phyloP scores from a whole-genome alignment of 257 asterid genomes.

The Gentiana macrophylla region DNA sequence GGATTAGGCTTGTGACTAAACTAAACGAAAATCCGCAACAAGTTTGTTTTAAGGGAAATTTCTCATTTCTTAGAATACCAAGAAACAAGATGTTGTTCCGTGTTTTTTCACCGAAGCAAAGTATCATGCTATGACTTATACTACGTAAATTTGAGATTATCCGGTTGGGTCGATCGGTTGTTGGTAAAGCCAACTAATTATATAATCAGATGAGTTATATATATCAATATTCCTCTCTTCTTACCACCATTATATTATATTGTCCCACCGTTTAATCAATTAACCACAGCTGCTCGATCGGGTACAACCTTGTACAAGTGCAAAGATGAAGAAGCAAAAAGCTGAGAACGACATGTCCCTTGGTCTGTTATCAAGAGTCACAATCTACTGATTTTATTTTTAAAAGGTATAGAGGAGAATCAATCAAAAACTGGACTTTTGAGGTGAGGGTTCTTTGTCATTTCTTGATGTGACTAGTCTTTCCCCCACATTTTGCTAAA shows the following conservation, averaged over 20 bases:
- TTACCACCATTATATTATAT: background rate
- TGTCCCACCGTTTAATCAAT: background rate
- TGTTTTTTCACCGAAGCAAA: too few relatives aligned
- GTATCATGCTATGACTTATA: too few relatives aligned
- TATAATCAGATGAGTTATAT: background rate
- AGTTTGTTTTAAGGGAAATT: too few relatives aligned
- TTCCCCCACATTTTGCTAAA: constrained; percentile 32
- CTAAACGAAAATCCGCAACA: too few relatives aligned
- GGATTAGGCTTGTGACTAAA: too few relatives aligned
- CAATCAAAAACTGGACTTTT: background rate
- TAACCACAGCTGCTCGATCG: constrained; percentile 2
- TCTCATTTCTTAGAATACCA: too few relatives aligned
- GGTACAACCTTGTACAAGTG: constrained; percentile 13
- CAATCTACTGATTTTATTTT: constrained; percentile 9
- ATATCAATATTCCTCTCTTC: background rate
- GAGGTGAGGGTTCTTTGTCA: constrained; percentile 23
- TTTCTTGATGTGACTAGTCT: constrained; percentile 53
- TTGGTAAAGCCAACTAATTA: too few relatives aligned
- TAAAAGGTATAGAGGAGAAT: too few relatives aligned
- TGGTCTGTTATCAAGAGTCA: constrained; percentile 28
- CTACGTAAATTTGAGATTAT: too few relatives aligned
- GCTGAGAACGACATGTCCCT: constrained; percentile 38
- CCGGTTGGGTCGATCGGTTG: too few relatives aligned
- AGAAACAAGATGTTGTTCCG: too few relatives aligned
- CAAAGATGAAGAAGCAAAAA: constrained; percentile 18